Evolutionary conservation across 2,329 filamentous ascomycete species (phyloP).

Genomic region (Bipolaris victoriae): DNA sequence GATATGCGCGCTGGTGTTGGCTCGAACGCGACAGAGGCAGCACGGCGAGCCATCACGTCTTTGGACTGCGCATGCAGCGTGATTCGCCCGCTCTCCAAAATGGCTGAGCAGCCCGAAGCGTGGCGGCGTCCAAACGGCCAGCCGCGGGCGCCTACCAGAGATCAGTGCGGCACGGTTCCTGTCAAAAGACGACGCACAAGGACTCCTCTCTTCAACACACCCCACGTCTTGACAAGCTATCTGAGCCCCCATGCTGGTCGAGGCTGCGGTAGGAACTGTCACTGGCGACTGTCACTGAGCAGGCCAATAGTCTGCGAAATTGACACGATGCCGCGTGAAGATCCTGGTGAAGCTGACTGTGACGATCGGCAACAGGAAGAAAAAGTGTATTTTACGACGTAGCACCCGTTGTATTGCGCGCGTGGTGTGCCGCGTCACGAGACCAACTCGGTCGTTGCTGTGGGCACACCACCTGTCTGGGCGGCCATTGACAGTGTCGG

Average conservation of each 20-base stretch:
- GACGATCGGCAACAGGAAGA: background rate
- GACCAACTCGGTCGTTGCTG: background rate
- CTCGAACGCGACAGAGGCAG: conserved; percentile 21
- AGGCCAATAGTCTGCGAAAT: no score
- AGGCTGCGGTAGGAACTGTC: conserved; percentile 7
- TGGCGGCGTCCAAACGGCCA: conserved; percentile 3
- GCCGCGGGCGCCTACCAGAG: conserved; percentile 7
- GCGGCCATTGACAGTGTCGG: background rate
- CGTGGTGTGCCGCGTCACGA: background rate
- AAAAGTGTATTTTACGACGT: background rate
- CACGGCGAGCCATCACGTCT: conserved; percentile 9
- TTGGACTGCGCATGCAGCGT: conserved; percentile 13
- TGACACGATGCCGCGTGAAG: no score
- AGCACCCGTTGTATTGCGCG: background rate
- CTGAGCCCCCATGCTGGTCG: background rate
- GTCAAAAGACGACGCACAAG: conserved; percentile 4
- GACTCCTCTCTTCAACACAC: conserved; percentile 3
- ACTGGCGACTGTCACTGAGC: background rate
- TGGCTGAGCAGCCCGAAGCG: conserved; percentile 15
- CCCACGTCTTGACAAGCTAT: conserved; percentile 1
- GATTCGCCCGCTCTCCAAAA: conserved; percentile 25
- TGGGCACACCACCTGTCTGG: background rate
- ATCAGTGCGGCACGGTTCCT: conserved; percentile 9
- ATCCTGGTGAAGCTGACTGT: conserved; percentile 5
- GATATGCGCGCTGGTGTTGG: conserved; percentile 29